Evolutionary conservation across 2,329 filamentous ascomycete species (phyloP), one percentile per base, ranked within the genome.

Genomic region (Geosmithia flava): DNA sequence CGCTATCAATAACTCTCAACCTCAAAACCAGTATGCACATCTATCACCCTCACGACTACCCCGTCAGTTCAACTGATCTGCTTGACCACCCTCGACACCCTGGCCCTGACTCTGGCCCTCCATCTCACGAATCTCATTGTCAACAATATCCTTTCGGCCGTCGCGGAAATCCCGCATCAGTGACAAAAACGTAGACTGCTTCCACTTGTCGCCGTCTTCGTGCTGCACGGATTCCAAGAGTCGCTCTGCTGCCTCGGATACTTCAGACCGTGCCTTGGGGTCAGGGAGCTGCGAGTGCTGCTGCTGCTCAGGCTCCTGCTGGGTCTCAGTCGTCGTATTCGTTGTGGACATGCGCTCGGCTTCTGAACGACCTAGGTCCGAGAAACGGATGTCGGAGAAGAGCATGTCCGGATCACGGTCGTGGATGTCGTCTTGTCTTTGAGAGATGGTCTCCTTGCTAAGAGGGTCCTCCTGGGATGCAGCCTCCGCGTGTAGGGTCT

Each of bases 141-240:
- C 62, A 13, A 69, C 54, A 45, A 71, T 68, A 19, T 69, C 68
- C 52, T 71, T 71, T 20, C 56, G 62, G 1, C 68, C 68, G 45
- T 71, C 68, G 8, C 66, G 60, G 44, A 71, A 70, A 48, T 71
- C 68, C 17, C 66, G 63, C 68, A 71, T 71, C 3, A 71, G 59
- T 0, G 64, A 63, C 7, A 71, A 56, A 42, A 71, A 71, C n/a
- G 62, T 57, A 0, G 68, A 71, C 43, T 71, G 68, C 52, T 68
- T 67, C 68, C 68, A 71, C 52, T 71, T 71, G 8, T 70, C 68
- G 42, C 67, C 67, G 43, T 60, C 58, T 51, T 71, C 68, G 47
- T 71, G 68, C 52, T 68, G 59, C 20, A 71, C 68, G 2, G 65
- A 64, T 44, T 69, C 64, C 37, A 71, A 59, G 1, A 71, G 62